Evolutionary conservation across 495 filamentous ascomycete species (phyloP).

Genomic region (Penicillium egyptiacum): DNA sequence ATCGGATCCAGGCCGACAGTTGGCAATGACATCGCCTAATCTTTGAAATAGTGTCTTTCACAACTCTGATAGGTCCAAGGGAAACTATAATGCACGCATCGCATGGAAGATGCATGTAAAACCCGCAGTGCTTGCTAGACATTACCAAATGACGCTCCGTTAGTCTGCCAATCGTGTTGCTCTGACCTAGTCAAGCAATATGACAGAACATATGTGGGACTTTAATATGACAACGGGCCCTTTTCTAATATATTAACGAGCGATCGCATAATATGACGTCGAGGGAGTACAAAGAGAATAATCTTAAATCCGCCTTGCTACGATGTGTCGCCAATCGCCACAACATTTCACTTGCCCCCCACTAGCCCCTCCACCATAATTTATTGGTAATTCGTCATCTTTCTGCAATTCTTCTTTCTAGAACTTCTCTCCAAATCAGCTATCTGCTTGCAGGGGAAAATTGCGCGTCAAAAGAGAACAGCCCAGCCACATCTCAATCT

Average conservation of each 20-base stretch:
- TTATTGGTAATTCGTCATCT: constrained; percentile 1
- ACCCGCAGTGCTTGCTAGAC: background rate
- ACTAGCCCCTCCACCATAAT: constrained; percentile 9
- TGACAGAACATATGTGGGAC: constrained; percentile 12
- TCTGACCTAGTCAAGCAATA: constrained; percentile 4
- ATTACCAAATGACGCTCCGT: background rate
- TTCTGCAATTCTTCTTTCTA: constrained; percentile 4
- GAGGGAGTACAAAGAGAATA: constrained; percentile 12
- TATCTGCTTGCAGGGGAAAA: background rate
- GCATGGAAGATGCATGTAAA: constrained; percentile 10
- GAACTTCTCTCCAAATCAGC: constrained; percentile 2
- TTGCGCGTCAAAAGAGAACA: background rate
- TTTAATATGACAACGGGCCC: constrained; percentile 1
- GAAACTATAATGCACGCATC: background rate
- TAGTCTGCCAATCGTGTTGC: constrained; percentile 8
- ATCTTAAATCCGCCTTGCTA: background rate
- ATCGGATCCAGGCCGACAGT: constrained; percentile 6
- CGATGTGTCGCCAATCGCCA: constrained; percentile 15
- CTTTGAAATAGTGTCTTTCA: background rate
- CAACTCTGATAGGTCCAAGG: constrained; percentile 8
- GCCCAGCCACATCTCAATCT: background rate
- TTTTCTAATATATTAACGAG: constrained; percentile 1
- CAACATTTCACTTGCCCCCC: constrained; percentile 11
- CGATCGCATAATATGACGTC: constrained; percentile 9
- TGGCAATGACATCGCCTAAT: constrained; percentile 8